A percentile compares a stretch with the other conserved stretches of the same genome.
phyloP scores from a whole-genome alignment of 495 filamentous ascomycete genomes.

The Penicillium argentinense region DNA sequence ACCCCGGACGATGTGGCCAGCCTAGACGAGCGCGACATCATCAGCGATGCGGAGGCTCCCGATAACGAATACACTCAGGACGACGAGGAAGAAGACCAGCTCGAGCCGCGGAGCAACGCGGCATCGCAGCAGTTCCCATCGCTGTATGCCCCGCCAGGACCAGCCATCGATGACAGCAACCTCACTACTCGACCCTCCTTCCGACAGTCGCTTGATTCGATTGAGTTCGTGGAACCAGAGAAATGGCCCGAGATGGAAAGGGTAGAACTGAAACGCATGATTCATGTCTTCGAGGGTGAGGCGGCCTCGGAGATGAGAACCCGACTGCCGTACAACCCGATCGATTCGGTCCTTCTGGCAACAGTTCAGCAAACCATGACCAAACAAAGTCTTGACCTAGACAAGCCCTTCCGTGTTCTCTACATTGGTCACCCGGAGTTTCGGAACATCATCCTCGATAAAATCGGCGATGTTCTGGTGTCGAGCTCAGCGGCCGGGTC shows the following conservation, averaged over 20 bases:
- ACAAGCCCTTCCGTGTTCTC: slow-evolving; percentile 67
- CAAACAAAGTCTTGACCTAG: slow-evolving; percentile 57
- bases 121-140: slow-evolving; percentile 44
- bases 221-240: slow-evolving; percentile 63
- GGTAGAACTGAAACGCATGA: slow-evolving; percentile 63
- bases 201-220: slow-evolving; percentile 41
- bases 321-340: slow-evolving; percentile 28
- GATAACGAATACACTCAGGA: slow-evolving; percentile 21
- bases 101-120: slow-evolving; percentile 29
- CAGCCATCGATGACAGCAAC: slow-evolving; percentile 43
- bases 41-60: slow-evolving; percentile 33
- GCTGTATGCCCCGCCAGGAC: slow-evolving; percentile 34
- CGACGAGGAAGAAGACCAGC: slow-evolving; percentile 26
- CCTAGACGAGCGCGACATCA: slow-evolving; percentile 43
- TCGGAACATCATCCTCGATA: slow-evolving; percentile 70
- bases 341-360: slow-evolving; percentile 43
- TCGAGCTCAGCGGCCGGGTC: slow-evolving; percentile 45
- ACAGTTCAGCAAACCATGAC: slow-evolving; percentile 74
- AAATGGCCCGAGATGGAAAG: slow-evolving; percentile 49
- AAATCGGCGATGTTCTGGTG: slow-evolving; percentile 65
- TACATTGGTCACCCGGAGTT: slow-evolving; percentile 64
- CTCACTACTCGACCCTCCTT: slow-evolving; percentile 42
- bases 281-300: slow-evolving; percentile 55
- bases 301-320: slow-evolving; percentile 50
- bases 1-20: slow-evolving; percentile 49